phyloP scores from a whole-genome alignment of 257 asterid species.

The Orobanche coerulescens region DNA sequence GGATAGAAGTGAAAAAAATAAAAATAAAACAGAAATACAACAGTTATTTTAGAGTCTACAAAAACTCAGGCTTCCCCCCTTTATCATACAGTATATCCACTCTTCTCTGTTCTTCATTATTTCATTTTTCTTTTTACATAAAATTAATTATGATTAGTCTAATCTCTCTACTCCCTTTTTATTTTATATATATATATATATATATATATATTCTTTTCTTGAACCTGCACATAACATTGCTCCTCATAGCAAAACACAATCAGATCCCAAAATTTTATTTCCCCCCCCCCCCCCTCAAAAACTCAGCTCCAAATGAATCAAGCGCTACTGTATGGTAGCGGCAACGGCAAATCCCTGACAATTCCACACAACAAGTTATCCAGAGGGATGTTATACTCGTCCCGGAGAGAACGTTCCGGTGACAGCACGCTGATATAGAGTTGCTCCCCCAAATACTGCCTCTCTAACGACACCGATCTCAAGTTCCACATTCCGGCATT shows the following conservation, averaged over 20 bases:
- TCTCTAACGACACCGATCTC: conserved; percentile 43
- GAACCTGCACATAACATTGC: neutral
- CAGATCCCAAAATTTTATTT: no score
- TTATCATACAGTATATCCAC: neutral
- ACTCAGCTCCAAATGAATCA: neutral
- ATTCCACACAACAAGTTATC: conserved; percentile 38
- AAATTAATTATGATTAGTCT: no score
- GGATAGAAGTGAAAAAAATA: no score
- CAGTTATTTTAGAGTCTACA: no score
- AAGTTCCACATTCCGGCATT: conserved; percentile 67
- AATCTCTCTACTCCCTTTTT: no score
- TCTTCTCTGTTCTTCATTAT: neutral
- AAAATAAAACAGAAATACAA: no score
- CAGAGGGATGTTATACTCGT: conserved; percentile 47
- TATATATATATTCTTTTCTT: neutral
- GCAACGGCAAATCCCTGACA: conserved; percentile 37
- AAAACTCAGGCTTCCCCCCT: neutral
- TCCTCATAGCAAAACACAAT: neutral
- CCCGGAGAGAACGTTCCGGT: conserved; percentile 43
- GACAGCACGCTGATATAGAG: conserved; percentile 51
- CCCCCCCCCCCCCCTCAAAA: no score
- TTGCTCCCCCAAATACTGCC: conserved; percentile 56
- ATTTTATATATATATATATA: no score
- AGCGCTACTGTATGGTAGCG: conserved; percentile 21
- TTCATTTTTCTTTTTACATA: neutral